Percentiles rank a stretch among this genome's conserved stretches.
These are phyloP conservation scores for Bocquillonia castaneifolia DNA, from an alignment of 441 rosid species.

Conservation along the genomic window DNA sequence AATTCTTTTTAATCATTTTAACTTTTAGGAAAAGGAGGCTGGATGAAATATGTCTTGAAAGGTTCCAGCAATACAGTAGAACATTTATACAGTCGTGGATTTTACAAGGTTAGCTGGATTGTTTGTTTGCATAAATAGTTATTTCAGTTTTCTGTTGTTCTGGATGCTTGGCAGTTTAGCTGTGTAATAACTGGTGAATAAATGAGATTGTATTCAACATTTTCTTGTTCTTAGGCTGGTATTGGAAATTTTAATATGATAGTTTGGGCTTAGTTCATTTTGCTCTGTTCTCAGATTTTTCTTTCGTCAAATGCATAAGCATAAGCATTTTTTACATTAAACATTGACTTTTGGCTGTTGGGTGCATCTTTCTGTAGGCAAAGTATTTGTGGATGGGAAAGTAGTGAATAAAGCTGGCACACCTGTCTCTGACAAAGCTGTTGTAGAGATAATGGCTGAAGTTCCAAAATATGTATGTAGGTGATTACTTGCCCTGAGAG, in stretches of 20 bases:
- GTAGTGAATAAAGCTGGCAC: conserved; percentile 81
- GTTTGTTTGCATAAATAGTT: conserved; percentile 6
- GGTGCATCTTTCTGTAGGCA: conserved; percentile 41
- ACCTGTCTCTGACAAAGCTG: conserved; percentile 58
- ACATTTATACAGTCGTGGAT: conserved; percentile 83
- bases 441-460: conserved; percentile 72
- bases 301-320: background rate
- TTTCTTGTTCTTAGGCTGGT: background rate
- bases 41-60: conserved; percentile 85
- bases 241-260: background rate
- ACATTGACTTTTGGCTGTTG: conserved; percentile 2
- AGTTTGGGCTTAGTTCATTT: background rate
- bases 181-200: background rate
- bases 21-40: conserved; percentile 69
- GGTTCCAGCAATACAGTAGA: conserved; percentile 84
- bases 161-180: too few relatives aligned
- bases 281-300: background rate
- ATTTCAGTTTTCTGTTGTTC: background rate
- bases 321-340: background rate
- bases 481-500: conserved; percentile 54
- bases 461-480: conserved; percentile 96
- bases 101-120: conserved; percentile 56
- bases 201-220: background rate
- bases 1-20: background rate
- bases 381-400: conserved; percentile 85